Percentiles rank a stretch among this genome's conserved stretches.
Conservation (phyloP, 495 filamentous ascomycete genomes). For the Xylaria longipes region DNA sequence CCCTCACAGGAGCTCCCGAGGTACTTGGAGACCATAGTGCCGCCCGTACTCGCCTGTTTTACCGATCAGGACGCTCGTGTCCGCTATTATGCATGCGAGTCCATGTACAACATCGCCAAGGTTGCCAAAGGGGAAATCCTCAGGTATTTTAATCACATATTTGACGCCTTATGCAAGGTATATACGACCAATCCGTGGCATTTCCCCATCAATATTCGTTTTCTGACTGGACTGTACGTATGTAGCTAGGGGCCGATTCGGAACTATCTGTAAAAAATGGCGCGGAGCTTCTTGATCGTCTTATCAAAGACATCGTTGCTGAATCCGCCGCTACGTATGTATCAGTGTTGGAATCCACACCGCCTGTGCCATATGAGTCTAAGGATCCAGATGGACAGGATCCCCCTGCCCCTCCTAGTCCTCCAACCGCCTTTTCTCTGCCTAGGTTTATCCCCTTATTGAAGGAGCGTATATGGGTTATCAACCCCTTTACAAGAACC, state of each 20-base stretch:
- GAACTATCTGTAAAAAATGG: slow-evolving; percentile 99
- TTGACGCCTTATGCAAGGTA: slow-evolving; percentile 96
- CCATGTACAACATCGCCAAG: slow-evolving; percentile 99
- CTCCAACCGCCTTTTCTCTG: slow-evolving; percentile 88
- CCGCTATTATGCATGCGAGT: slow-evolving; percentile 98
- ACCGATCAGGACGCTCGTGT: slow-evolving; percentile 97
- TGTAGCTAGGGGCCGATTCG: slow-evolving; percentile 89
- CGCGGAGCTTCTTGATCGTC: slow-evolving; percentile 91
- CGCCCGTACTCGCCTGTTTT: slow-evolving; percentile 98
- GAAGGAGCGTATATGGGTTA: slow-evolving; percentile 88
- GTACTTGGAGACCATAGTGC: slow-evolving; percentile 91
- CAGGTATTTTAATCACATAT: slow-evolving; percentile 96
- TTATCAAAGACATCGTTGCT: slow-evolving; percentile 97
- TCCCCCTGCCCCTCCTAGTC: slow-evolving; percentile 53
- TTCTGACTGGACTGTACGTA: slow-evolving; percentile 12
- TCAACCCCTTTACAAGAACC: slow-evolving; percentile 91
- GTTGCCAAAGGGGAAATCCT: slow-evolving; percentile 97
- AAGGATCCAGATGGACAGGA: slow-evolving; percentile 51
- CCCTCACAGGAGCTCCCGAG: slow-evolving; percentile 76
- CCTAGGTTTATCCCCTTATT: slow-evolving; percentile 90
- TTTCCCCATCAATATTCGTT: neutral
- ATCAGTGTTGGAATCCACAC: slow-evolving; percentile 76
- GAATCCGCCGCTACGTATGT: slow-evolving; percentile 97
- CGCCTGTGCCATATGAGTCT: slow-evolving; percentile 50
- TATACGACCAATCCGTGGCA: slow-evolving; percentile 25